Base-by-base conservation (phyloP, 805 yeast species). In the Candida quercuum region DNA sequence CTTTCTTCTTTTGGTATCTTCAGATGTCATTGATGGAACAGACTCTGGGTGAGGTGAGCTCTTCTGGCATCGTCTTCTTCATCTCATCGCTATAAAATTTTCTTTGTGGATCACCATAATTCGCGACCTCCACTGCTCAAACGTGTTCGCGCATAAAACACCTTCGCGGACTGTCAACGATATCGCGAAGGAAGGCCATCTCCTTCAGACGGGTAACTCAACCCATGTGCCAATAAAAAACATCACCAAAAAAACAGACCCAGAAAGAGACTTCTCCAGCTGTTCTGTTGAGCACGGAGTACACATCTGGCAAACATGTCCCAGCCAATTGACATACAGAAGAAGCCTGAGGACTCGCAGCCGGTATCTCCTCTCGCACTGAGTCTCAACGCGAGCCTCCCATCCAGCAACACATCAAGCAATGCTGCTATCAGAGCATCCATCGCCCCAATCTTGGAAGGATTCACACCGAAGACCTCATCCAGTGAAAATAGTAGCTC, bases 391-490 rank as follows among this genome's bases (percentile, higher is more conserved):
- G 20, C 26, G 40, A 1, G 38, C 39, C n/a, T n/a, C n/a, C n/a
- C n/a, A n/a, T n/a, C n/a, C n/a, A n/a, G n/a, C 17, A 42, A 42
- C 14, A 55, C 47, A 34, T 57, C 60, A 19, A 61, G 62, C 23
- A 69, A 68, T 49, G 76, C 68, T 45, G 91, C 91, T 11, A 79
- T 83, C 16, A 26, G 29, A 67, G 89, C 86, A 10, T 73, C 86
- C 0, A 76, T 84, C 31, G 91, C 91, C 1, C 93, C 94, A 2
- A 81, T 84, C 54, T 59, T 85, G 28, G 88, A 81, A 53, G 69
- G 76, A 1, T 85, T 81, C 57, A 72, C 76, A 5, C 93, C 93
- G 5, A 84, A 81, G 52, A 73, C 88, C 1, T 72, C 81, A 1
- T 68, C 76, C 4, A 64, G 70, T 35, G 75, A 69, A 46, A 67